Evolutionary conservation across 495 filamentous ascomycete genomes (phyloP).

Genomic region (Alectoria sarmentosa): DNA sequence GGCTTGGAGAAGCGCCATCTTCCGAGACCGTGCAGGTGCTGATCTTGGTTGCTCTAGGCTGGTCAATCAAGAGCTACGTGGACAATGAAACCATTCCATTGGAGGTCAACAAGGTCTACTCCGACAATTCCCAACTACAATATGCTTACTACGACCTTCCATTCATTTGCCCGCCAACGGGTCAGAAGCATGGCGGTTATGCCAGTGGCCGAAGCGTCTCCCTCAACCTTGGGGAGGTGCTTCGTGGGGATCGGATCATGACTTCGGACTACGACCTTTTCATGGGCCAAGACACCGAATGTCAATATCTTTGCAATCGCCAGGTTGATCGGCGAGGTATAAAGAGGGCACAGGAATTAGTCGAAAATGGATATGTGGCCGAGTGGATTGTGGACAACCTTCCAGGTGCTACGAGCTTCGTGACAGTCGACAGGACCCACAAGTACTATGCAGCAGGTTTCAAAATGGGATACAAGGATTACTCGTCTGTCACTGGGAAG

Average conservation of each 20-base stretch:
- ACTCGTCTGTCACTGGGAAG: slow-evolving; percentile 50
- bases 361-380: slow-evolving; percentile 77
- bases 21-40: slow-evolving; percentile 11
- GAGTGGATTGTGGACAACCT: slow-evolving; percentile 98
- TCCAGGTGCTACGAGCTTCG: slow-evolving; percentile 87
- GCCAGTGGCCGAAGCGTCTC: slow-evolving; percentile 75
- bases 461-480: slow-evolving; percentile 78
- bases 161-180: slow-evolving; percentile 81
- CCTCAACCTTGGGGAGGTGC: slow-evolving; percentile 86
- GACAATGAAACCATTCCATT: slow-evolving; percentile 77
- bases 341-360: slow-evolving; percentile 63
- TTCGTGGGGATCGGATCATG: slow-evolving; percentile 85
- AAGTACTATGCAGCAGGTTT: slow-evolving; percentile 97
- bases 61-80: slow-evolving; percentile 73
- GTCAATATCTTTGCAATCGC: slow-evolving; percentile 65
- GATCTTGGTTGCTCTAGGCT: slow-evolving; percentile 41
- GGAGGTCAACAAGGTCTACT: slow-evolving; percentile 94
- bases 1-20: slow-evolving; percentile 10
- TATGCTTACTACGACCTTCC: slow-evolving; percentile 93
- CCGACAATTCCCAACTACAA: slow-evolving; percentile 83
- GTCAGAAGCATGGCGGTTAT: slow-evolving; percentile 59
- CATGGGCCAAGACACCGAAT: slow-evolving; percentile 75
- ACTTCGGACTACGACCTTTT: slow-evolving; percentile 80
- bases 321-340: slow-evolving; percentile 59
- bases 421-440: slow-evolving; percentile 77